Percentiles rank a stretch among this genome's conserved stretches.
Evolutionary conservation across 2,329 filamentous ascomycete genomes (phyloP).

Genomic region (Penicillium sp.): DNA sequence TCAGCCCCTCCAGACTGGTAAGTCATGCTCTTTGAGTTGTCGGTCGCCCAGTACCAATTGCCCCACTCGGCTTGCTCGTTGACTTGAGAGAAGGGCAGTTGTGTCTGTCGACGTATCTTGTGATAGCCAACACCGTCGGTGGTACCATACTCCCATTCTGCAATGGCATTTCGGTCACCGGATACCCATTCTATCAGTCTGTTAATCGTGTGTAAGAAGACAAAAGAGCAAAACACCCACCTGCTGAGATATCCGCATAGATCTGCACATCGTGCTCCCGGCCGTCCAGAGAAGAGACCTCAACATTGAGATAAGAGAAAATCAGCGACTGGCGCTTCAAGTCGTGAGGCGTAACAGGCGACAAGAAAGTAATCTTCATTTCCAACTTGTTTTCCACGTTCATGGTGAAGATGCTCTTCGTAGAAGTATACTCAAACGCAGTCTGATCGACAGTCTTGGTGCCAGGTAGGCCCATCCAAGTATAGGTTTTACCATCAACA

Average conservation of each 20-base stretch:
- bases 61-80: slow-evolving; percentile 54
- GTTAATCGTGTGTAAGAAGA: slow-evolving; percentile 10
- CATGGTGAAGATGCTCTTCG: slow-evolving; percentile 68
- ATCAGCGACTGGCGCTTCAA: slow-evolving; percentile 65
- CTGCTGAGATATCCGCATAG: slow-evolving; percentile 70
- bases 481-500: slow-evolving; percentile 64
- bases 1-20: slow-evolving; percentile 50
- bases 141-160: slow-evolving; percentile 62
- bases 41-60: slow-evolving; percentile 55
- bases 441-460: slow-evolving; percentile 55
- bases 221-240: slow-evolving; percentile 42
- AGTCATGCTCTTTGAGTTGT: slow-evolving; percentile 41
- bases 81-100: slow-evolving; percentile 49
- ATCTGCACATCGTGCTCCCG: slow-evolving; percentile 63
- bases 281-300: slow-evolving; percentile 63
- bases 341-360: slow-evolving; percentile 67
- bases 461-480: slow-evolving; percentile 65
- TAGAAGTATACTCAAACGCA: slow-evolving; percentile 68
- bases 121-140: slow-evolving; percentile 61
- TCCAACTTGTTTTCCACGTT: slow-evolving; percentile 60
- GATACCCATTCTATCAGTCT: slow-evolving; percentile 66
- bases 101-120: slow-evolving; percentile 51
- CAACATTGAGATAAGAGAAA: slow-evolving; percentile 68
- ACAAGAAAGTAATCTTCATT: slow-evolving; percentile 69
- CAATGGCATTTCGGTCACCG: slow-evolving; percentile 56